Evolutionary conservation across 371 early-diverging fungal species (phyloP).

Genomic region (Chytridium lagenaria): DNA sequence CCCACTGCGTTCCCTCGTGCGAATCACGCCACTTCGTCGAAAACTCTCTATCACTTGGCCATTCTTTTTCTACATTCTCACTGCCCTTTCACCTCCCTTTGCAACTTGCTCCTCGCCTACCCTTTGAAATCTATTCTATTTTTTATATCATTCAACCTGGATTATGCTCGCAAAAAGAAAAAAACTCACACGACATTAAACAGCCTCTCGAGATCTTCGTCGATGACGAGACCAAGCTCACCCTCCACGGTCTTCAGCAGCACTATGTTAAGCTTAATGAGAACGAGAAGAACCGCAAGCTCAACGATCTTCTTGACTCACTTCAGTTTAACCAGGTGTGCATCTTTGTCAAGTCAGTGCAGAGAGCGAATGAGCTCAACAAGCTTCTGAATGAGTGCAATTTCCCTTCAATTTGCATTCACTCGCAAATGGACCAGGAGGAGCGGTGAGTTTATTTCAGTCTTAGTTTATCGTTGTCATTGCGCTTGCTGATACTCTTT

Average conservation of each 20-base stretch:
- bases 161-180: no score
- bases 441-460: constrained; percentile 63
- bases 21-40: no score
- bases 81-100: no score
- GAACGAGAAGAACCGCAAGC: constrained; percentile 89
- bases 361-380: constrained; percentile 86
- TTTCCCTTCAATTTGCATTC: constrained; percentile 96
- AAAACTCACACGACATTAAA: neutral
- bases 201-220: constrained; percentile 96
- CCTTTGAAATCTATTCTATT: neutral
- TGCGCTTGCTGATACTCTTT: no score
- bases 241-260: constrained; percentile 97
- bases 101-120: neutral
- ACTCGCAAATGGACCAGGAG: constrained; percentile 87
- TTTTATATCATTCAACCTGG: no score
- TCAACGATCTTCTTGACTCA: constrained; percentile 91
- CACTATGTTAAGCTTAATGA: constrained; percentile 89
- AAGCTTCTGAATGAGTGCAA: constrained; percentile 85
- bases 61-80: no score
- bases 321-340: constrained; percentile 98
- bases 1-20: no score
- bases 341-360: constrained; percentile 96
- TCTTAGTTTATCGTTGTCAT: neutral
- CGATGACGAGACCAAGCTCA: constrained; percentile 98
- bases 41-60: no score